Conservation (phyloP, 1,139 yeast genomes). For the Suhomyces choctaworum region DNA sequence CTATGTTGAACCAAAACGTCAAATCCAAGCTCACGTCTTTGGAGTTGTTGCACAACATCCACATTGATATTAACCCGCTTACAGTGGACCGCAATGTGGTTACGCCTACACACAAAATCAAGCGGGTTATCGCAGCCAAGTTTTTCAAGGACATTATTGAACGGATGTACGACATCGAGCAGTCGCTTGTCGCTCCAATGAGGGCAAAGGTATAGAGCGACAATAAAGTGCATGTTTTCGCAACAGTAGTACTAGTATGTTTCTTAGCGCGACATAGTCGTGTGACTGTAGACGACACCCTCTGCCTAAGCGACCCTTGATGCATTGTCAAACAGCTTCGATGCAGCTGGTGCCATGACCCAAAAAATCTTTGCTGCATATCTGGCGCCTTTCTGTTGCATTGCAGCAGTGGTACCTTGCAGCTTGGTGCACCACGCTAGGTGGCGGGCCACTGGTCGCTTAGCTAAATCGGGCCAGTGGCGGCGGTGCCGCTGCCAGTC, state of each 20-base stretch:
- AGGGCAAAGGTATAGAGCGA: conserved; percentile 5
- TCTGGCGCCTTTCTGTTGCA: too few species aligned
- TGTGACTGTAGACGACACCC: too few species aligned
- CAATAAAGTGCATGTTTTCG: too few species aligned
- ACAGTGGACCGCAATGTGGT: conserved; percentile 39
- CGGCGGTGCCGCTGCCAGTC: neutral
- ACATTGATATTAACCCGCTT: conserved; percentile 40
- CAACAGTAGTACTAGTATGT: too few species aligned
- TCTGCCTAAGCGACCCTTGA: too few species aligned
- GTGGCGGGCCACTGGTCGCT: neutral
- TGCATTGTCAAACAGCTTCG: too few species aligned
- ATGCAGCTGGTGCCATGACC: too few species aligned
- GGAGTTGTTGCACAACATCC: conserved; percentile 40
- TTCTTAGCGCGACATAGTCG: too few species aligned
- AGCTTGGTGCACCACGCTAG: too few species aligned
- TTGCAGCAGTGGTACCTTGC: too few species aligned
- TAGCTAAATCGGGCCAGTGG: conserved; percentile 1
- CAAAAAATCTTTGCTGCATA: too few species aligned
- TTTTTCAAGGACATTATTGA: conserved; percentile 24
- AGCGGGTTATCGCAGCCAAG: conserved; percentile 38
- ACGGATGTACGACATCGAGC: conserved; percentile 19
- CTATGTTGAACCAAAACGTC: conserved; percentile 30
- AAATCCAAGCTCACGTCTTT: conserved; percentile 31
- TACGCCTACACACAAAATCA: conserved; percentile 45
- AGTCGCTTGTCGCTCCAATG: conserved; percentile 12